Base-by-base conservation (phyloP, 805 yeast genomes). In the Tetrapisispora iriomotensis region DNA sequence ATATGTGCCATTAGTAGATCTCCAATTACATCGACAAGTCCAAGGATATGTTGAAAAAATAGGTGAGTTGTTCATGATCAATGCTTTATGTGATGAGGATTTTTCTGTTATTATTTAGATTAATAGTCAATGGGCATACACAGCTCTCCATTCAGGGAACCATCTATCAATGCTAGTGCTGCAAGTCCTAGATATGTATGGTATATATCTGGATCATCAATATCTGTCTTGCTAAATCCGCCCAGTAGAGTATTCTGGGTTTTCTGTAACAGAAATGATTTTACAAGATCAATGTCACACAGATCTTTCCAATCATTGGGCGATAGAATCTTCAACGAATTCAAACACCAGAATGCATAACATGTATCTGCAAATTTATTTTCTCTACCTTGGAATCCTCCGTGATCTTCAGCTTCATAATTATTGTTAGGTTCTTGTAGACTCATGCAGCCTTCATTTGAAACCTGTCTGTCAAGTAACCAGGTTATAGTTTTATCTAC, bases 341-440 rank as follows among this genome's bases (percentile, higher is more conserved):
- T 88, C 13, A 76, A 50, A 34, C 75, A 72, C 96, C 96, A 87
- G 69, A 86, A 87, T 6, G 81, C 73, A 53, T 87, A 87, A 62
- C 96, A 87, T 0, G 94, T 81, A 58, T 87, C 96, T 3, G 82
- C 82, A 41, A 68, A 71, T 56, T 87, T 87, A 56, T 85, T 85
- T n/a, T 74, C 77, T 34, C 96, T 67, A 1, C 96, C 96, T 57
- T 86, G 84, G 54, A 83, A 77, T 0, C 90, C 90, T 2, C 96
- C 96, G 38, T 61, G 61, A 51, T 81, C 90, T 2, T 55, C 61
- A 0, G 37, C 45, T 47, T 74, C 79, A 37, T 56, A 61, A 39
- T 46, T 57, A 22, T 63, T 68, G 40, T 68, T 60, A 0, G 50
- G 53, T 3, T 45, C 46, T 41, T 48, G 50, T 1, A 42, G 28